These are phyloP conservation scores for Penicillium janthinellum DNA, from an alignment of 2,329 filamentous ascomycete genomes.

Conservation along the genomic window DNA sequence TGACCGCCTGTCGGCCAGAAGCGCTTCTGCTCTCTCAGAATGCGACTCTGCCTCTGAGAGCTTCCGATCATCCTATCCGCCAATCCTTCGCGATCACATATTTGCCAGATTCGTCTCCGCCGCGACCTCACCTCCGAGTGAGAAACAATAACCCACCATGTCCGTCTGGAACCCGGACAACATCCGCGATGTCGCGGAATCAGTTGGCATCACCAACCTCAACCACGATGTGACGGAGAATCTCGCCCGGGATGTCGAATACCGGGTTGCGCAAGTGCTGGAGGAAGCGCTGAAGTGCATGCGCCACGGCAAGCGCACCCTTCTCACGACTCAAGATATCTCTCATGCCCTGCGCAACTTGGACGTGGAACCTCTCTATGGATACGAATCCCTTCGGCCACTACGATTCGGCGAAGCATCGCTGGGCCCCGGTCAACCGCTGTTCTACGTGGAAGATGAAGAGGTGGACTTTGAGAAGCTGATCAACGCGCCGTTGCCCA, in stretches of 20 bases:
- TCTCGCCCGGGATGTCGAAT: slow-evolving; percentile 92
- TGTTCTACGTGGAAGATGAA: slow-evolving; percentile 98
- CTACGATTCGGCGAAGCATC: slow-evolving; percentile 92
- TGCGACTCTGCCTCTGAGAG: slow-evolving; percentile 12
- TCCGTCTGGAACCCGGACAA: slow-evolving; percentile 95
- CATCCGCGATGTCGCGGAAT: slow-evolving; percentile 92
- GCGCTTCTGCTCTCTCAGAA: slow-evolving; percentile 8
- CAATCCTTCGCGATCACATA: neutral
- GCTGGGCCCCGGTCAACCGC: slow-evolving; percentile 85
- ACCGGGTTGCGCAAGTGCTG: slow-evolving; percentile 88
- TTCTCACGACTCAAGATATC: slow-evolving; percentile 85
- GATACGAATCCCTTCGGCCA: slow-evolving; percentile 89
- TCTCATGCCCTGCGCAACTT: slow-evolving; percentile 81
- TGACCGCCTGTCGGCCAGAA: neutral
- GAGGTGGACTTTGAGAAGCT: slow-evolving; percentile 99
- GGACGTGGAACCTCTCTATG: slow-evolving; percentile 92
- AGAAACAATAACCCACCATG: slow-evolving; percentile 38
- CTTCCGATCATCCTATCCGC: neutral
- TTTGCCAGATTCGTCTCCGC: slow-evolving; percentile 8
- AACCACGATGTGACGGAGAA: slow-evolving; percentile 84
- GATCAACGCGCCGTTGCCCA: slow-evolving; percentile 93
- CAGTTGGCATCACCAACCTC: slow-evolving; percentile 80
- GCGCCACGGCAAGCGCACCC: slow-evolving; percentile 84
- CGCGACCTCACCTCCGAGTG: neutral
- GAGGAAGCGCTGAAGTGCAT: slow-evolving; percentile 95